Evolutionary conservation across 169 alveolate species (phyloP), one percentile per base, ranked within the genome.

Genomic region (Eimeria falciformis): DNA sequence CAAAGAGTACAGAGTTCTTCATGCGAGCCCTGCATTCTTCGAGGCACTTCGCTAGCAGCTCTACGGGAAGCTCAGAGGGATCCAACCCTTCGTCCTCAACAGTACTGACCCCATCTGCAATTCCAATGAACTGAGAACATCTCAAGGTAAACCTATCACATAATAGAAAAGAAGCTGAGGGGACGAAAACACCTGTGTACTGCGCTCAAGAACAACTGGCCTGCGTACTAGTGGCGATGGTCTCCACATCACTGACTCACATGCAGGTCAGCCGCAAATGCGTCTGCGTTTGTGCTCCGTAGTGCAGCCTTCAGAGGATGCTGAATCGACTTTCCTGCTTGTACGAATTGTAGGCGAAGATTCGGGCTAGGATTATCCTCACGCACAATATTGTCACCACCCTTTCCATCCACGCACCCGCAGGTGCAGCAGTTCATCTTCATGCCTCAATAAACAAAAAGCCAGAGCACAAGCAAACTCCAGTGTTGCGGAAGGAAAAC

Each of bases 101-200:
- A 4, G 96, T 91, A 65, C 95, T 83, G 50, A 95, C 96, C 0
- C 96, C 96, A 85, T 95, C 96, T 62, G 96, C 96, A 43, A 95
- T 79, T 14, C 96, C 96, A 18, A 95, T 66, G 7, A 95, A 73
- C 94, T 92, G 83, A 33, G 40, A 33, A 33, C 40, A 33, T 33
- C 40, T 33, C 40, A 90, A 56, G 82, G 27, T 71, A n/a, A 69
- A n/a, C 18, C 33, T 18, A 14, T 2, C 33, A 69, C 33, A 69
- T n/a, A 69, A n/a, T 1, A 37, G 45, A 69, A 37, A 14, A 37
- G 45, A 21, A 43, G 25, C 3, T 69, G 33, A 14, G 23, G 45
- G 25, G 25, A n/a, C 53, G 23, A 18, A 14, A 69, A 37, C 25
- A 14, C 33, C 18, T 14, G 53, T 69, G 50, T 33, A 29, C 6